Evolutionary conservation across 1,284 basidiomycete genomes (phyloP), one percentile per base, ranked within the genome.

Genomic region (Thelephora terrestris): DNA sequence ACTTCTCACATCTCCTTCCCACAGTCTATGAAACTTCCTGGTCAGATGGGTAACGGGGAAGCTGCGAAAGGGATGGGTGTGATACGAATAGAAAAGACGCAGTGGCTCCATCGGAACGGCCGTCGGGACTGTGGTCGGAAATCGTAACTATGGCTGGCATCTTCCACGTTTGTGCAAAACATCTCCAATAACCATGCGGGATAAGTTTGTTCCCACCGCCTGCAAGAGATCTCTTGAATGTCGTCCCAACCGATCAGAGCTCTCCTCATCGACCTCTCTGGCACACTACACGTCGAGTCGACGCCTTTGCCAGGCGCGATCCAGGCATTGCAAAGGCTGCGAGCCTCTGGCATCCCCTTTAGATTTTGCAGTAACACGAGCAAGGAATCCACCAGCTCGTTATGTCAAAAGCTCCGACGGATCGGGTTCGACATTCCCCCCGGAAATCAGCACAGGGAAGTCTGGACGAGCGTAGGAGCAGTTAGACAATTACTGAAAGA

Each of bases 251-350:
- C 52, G 12, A 68, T 79, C 34, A 61, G 62, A 4, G 81, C 73
- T 0, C 57, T 86, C 0, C 71, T 86, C 21, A 74, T 85, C 50
- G 84, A 86, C 55, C 71, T 85, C 14, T 83, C 79, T 10, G 85
- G 85, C 0, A 87, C 79, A 1, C 62, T 87, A 3, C 75, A 84
- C 47, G 64, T 82, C 43, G 81, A 78, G 29, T 61, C 68, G 2
- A 61, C 61, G 0, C 68, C 79, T 0, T 81, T 73, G 0, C 68
- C 69, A 0, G 60, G 67, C 14, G 80, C 84, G 0, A 70, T 72
- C 0, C 53, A 66, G 1, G 79, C 81, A 0, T 60, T 86, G 14
- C 57, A 63, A 1, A 65, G 67, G 9, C 66, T 87, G 3, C 67
- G 75, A 0, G 36, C 52, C 0, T 65, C 72, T 1, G 53, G 59